A percentile compares a stretch with the other conserved stretches of the same genome.
These are phyloP conservation scores for Echium plantagineum DNA, from an alignment of 257 asterid genomes.

Conservation along the genomic window DNA sequence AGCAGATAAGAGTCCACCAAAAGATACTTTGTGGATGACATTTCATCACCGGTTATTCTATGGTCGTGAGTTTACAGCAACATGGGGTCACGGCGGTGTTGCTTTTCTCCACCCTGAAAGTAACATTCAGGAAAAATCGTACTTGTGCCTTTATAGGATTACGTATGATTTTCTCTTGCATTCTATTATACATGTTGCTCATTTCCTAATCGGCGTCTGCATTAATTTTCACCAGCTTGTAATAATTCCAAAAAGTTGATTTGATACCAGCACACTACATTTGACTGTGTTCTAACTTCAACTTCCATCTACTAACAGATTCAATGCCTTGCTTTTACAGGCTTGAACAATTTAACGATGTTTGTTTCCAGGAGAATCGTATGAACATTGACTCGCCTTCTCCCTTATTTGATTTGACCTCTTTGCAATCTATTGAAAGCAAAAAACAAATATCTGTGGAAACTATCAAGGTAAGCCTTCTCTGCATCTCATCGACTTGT, in stretches of 20 bases:
- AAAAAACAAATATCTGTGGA: conserved; percentile 38
- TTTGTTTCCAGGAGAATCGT: conserved; percentile 67
- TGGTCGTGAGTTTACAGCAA: conserved; percentile 51
- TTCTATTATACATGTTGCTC: not conserved
- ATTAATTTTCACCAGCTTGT: not conserved
- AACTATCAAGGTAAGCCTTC: conserved; percentile 42
- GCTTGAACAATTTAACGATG: conserved; percentile 89
- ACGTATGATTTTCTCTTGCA: conserved; percentile 42
- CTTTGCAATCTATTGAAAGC: conserved; percentile 43
- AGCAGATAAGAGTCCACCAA: conserved; percentile 57
- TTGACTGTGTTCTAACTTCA: not conserved
- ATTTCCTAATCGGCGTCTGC: not conserved
- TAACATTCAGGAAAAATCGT: conserved; percentile 44
- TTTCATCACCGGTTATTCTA: conserved; percentile 79
- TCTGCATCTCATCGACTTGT: conserved; percentile 1
- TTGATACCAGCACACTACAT: not conserved
- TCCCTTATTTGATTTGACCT: conserved; percentile 53
- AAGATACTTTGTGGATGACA: conserved; percentile 53
- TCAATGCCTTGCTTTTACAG: conserved; percentile 25
- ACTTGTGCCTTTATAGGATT: conserved; percentile 70
- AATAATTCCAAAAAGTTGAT: not conserved
- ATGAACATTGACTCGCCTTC: conserved; percentile 27
- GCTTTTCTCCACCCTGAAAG: conserved; percentile 81
- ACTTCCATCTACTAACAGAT: not conserved
- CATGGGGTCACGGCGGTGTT: conserved; percentile 98